Evolutionary conservation across 345 rosid species (phyloP), one percentile per base, ranked within the genome.

Genomic region (Gossypium australe): DNA sequence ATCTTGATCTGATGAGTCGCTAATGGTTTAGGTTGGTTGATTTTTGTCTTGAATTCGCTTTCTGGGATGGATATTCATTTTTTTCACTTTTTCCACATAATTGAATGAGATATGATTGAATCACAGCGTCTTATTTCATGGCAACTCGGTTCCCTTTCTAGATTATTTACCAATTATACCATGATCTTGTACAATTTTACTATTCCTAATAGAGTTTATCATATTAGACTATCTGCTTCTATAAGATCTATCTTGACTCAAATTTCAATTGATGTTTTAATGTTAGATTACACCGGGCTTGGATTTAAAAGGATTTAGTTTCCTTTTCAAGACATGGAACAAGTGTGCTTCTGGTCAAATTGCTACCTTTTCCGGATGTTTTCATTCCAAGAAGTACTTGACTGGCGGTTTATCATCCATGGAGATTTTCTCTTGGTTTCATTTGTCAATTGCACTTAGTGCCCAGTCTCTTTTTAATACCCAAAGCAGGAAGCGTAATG

Each of bases 361-460:
- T 83, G 86, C 90, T 82, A 77, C 86, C 88, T 65, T 81, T 83
- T 67, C 85, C 85, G 83, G 74, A 82, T 74, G 83, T 83, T 87
- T 73, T 86, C 94, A 64, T 80, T 89, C 85, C 94, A 87, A 86
- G 93, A 91, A 89, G 91, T 85, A 81, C 97, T 94, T 25, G 91
- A 91, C 70, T 91, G 97, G 98, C 90, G 95, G 86, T 86, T 91
- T 84, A 83, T 87, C 52, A 76, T 81, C 70, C 82, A 72, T 77
- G 86, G 94, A 82, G 92, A 86, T 82, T 89, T 85, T 75, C 89
- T 89, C 63, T 80, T 84, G 87, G 89, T 87, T 80, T 88, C 92
- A 82, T 90, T 92, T 77, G 87, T 92, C 75, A 92, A 94, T 84
- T 88, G 97, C 89, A 94, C 98, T 73, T 94, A 90, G 91, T 83